Base-by-base conservation (phyloP, 2,329 filamentous ascomycete genomes). In the Falciphora oryzae region DNA sequence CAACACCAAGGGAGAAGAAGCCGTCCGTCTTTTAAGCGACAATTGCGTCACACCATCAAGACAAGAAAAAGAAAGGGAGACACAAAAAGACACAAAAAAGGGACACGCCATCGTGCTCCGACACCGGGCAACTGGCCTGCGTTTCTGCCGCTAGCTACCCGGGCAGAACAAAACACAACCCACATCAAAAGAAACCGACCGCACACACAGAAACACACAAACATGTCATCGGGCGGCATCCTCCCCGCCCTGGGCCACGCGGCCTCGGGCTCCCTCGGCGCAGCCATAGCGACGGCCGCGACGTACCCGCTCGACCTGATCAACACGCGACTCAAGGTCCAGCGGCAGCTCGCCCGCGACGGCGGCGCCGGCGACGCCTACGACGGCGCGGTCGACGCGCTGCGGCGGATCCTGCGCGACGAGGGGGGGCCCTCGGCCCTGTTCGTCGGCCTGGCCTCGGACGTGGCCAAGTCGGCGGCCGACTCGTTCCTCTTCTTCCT, bases 401-500 rank as follows among this genome's bases (percentile, higher is more conserved):
- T 89, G 56, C 78, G 80, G 65, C 88, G 86, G 73, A 95, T 96
- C 68, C 89, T 89, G 71, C 77, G 80, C 44, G 80, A 83, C 38
- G 90, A 93, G 74, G 91, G 91, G n/a, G 87, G 90, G 4, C 68
- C 88, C 25, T 73, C 74, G 63, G 90, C 89, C 1, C 88, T 96
- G 68, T 97, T 90, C 72, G 82, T 80, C 29, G 89, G 89, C 31
- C 74, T 90, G 1, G 76, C 81, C 8, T 81, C 84, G 50, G 89
- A 91, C 71, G 85, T 89, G 14, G 81, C 79, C 70, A 92, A 90
- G 74, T 87, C 85, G 29, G 81, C 88, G 28, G 82, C 86, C 35
- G 92, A 95, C 77, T 91, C 89, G 65, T 94, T 95, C 73, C 81
- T 96, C 63, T 96, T 96, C 80, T 96, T 96, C 77, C 82, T 94